Conservation (phyloP, 108 stramenopile genomes). For the Aureococcus anophagefferens region DNA sequence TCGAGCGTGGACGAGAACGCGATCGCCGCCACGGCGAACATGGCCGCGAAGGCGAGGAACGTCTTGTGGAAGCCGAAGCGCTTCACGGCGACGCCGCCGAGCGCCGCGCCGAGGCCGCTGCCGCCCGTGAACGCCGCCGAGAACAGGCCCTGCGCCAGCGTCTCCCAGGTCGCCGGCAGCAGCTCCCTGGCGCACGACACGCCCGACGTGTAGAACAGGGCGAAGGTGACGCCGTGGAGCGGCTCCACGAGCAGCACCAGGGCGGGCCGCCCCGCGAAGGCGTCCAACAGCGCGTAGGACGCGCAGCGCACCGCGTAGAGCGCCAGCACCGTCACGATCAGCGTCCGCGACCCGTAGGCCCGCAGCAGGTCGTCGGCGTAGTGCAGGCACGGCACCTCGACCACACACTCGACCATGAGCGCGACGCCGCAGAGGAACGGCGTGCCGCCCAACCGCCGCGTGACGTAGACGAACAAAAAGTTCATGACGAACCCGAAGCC, state of each 20-base stretch:
- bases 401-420: not conserved
- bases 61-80: too few species aligned
- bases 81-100: too few species aligned
- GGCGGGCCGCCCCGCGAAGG: not conserved
- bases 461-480: not conserved
- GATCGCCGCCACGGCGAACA: too few species aligned
- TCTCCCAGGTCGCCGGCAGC: too few species aligned
- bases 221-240: not conserved
- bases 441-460: not conserved
- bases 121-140: too few species aligned
- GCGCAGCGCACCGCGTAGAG: not conserved
- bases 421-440: not conserved
- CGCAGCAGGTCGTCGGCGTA: not conserved
- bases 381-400: not conserved
- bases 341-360: not conserved
- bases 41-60: too few species aligned
- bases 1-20: too few species aligned
- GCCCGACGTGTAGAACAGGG: not conserved
- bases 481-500: not conserved
- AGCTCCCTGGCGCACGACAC: too few species aligned
- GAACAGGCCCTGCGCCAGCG: too few species aligned
- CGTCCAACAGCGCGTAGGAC: not conserved
- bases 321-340: not conserved
- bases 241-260: not conserved
- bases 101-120: too few species aligned